Evolutionary conservation across 257 asterid species (phyloP).

Genomic region (Solanum bukasovii): DNA sequence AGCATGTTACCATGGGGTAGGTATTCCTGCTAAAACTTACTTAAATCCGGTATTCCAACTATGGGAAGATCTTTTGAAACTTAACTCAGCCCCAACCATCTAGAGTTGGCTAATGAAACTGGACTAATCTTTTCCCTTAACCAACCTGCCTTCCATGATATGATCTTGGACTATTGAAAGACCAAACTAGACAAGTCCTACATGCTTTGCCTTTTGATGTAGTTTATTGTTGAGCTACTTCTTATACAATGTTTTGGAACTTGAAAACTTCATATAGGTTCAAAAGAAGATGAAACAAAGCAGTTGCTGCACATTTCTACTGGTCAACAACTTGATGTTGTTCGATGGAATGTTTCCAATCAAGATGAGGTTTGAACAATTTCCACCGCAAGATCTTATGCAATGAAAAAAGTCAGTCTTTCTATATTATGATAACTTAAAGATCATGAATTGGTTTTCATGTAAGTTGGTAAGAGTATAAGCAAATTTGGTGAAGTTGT

Average conservation of each 20-base stretch:
- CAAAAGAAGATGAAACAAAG: constrained; percentile 61
- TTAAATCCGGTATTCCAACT: background rate
- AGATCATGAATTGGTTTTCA: background rate
- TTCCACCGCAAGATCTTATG: background rate
- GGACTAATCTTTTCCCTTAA: background rate
- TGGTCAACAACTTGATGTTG: constrained; percentile 57
- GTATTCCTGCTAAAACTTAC: background rate
- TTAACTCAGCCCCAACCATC: background rate
- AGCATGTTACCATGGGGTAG: background rate
- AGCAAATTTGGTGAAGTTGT: background rate
- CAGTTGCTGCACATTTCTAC: constrained; percentile 64
- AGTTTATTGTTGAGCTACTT: background rate
- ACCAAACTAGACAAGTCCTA: background rate
- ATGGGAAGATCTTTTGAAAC: background rate
- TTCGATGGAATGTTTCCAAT: constrained; percentile 80
- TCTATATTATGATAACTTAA: background rate
- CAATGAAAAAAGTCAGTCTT: background rate
- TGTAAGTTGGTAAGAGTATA: background rate
- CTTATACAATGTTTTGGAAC: background rate
- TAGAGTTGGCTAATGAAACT: background rate
- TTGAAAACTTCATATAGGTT: constrained; percentile 18
- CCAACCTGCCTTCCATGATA: background rate
- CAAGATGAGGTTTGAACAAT: constrained; percentile 66
- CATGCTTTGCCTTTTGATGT: background rate
- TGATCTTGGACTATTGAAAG: background rate